Percentiles rank a stretch among this genome's conserved stretches.
Evolutionary conservation across 192 early-diverging fungal genomes (phyloP).

Genomic region (Rhizoclosmatium sp.): DNA sequence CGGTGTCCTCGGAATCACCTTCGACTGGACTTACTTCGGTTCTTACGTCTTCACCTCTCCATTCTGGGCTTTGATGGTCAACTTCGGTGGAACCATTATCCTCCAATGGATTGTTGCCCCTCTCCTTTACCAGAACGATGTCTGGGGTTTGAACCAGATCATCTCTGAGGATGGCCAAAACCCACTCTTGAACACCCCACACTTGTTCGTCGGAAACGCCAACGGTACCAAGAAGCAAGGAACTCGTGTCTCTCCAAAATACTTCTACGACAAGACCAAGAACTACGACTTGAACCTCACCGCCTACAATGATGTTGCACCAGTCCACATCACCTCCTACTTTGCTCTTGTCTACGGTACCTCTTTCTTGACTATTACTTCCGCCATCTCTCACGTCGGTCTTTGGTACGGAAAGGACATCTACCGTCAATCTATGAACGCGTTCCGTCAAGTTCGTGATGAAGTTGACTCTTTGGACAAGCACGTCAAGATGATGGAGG

Average conservation of each 20-base stretch:
- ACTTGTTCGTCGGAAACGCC: no score
- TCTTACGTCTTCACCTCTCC: constrained; percentile 6
- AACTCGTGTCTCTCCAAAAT: constrained; percentile 7
- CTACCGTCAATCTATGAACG: no score
- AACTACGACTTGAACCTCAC: no score
- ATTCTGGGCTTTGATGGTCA: constrained; percentile 15
- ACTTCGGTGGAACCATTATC: constrained; percentile 16
- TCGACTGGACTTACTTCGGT: no score
- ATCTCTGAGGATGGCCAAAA: constrained; percentile 5
- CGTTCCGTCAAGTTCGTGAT: no score
- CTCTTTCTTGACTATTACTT: constrained; percentile 57
- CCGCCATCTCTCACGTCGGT: no score
- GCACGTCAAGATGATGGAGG: no score
- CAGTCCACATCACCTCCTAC: constrained; percentile 32
- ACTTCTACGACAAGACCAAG: no score
- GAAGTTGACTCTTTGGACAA: no score
- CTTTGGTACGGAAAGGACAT: no score
- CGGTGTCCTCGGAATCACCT: constrained; percentile 31
- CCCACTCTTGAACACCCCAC: no score
- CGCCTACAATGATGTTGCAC: constrained; percentile 33
- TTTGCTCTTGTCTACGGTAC: constrained; percentile 38
- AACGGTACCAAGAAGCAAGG: not conserved
- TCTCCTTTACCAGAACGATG: constrained; percentile 1
- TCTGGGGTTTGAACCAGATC: constrained; percentile 1
- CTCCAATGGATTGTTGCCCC: not conserved